A percentile compares a stretch with the other conserved stretches of the same genome.
These are phyloP conservation scores for Porpolomopsis calyptriformis DNA, from an alignment of 768 basidiomycete species.

Conservation along the genomic window DNA sequence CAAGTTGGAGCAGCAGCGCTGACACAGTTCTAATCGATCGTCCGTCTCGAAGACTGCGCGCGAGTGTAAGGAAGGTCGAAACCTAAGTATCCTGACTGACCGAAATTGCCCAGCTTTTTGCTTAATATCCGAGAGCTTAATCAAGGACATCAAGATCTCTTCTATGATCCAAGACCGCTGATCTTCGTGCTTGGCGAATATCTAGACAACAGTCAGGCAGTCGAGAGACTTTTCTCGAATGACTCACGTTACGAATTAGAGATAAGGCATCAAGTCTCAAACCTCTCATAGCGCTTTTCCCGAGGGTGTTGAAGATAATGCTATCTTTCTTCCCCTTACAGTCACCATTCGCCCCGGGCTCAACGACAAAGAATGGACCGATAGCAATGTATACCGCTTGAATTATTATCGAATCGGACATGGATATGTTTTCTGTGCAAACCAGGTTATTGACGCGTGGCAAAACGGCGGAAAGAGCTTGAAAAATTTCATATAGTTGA, in stretches of 20 bases:
- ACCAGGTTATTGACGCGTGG: constrained; percentile 70
- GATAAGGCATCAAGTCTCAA: constrained; percentile 73
- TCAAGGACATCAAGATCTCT: constrained; percentile 84
- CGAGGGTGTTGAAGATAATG: constrained; percentile 55
- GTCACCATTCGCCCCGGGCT: constrained; percentile 45
- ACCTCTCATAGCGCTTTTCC: constrained; percentile 71
- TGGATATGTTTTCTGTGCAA: constrained; percentile 56
- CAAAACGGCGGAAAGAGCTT: constrained; percentile 58
- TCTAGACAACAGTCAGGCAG: constrained; percentile 32
- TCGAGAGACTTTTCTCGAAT: not conserved
- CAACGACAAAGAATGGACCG: constrained; percentile 88
- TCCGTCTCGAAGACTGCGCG: constrained; percentile 71
- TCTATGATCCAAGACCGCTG: constrained; percentile 98
- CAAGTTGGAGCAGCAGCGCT: constrained; percentile 87
- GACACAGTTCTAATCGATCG: constrained; percentile 89
- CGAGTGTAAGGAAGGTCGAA: constrained; percentile 1
- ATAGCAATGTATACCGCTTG: constrained; percentile 88
- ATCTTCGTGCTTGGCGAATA: constrained; percentile 83
- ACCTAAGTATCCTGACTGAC: constrained; percentile 30
- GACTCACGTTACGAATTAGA: constrained; percentile 73
- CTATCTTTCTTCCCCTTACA: constrained; percentile 46
- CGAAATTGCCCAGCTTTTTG: constrained; percentile 84
- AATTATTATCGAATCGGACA: constrained; percentile 89
- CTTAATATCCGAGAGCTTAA: constrained; percentile 82
- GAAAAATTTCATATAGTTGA: constrained; percentile 58